Conservation (phyloP, 202 grass and related monocot genomes). For the Miscanthus sacchariflorus region DNA sequence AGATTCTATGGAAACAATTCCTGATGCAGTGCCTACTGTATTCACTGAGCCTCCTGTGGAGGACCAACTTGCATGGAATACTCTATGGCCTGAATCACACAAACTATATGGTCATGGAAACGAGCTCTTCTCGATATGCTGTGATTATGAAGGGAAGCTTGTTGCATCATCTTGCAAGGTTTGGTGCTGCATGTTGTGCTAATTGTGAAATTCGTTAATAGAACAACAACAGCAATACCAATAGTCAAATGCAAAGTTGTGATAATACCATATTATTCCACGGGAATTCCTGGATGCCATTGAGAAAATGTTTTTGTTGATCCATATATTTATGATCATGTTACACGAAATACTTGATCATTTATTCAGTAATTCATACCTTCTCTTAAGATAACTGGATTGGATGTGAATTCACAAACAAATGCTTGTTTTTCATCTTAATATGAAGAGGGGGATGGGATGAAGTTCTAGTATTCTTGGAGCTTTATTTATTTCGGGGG, state of each 20-base stretch:
- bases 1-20: conserved; percentile 89
- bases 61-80: conserved; percentile 94
- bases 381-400: background rate
- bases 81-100: conserved; percentile 95
- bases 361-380: conserved; percentile 7
- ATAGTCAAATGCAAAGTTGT: background rate
- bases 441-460: background rate
- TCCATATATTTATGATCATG: background rate
- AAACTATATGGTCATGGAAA: conserved; percentile 99
- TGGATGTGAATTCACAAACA: conserved; percentile 27
- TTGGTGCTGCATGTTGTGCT: conserved; percentile 22
- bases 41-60: conserved; percentile 90
- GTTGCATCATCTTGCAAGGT: conserved; percentile 98
- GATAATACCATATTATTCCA: background rate
- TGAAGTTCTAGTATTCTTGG: background rate
- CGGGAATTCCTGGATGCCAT: background rate
- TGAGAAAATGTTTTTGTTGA: background rate
- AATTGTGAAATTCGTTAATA: conserved; percentile 5
- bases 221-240: background rate
- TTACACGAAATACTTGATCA: background rate
- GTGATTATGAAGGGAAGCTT: conserved; percentile 81
- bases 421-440: conserved; percentile 6
- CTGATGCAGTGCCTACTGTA: conserved; percentile 90
- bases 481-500: background rate
- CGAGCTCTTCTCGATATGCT: conserved; percentile 84